Evolutionary conservation across 768 basidiomycete species (phyloP).

Genomic region (Leccinellum albellum): DNA sequence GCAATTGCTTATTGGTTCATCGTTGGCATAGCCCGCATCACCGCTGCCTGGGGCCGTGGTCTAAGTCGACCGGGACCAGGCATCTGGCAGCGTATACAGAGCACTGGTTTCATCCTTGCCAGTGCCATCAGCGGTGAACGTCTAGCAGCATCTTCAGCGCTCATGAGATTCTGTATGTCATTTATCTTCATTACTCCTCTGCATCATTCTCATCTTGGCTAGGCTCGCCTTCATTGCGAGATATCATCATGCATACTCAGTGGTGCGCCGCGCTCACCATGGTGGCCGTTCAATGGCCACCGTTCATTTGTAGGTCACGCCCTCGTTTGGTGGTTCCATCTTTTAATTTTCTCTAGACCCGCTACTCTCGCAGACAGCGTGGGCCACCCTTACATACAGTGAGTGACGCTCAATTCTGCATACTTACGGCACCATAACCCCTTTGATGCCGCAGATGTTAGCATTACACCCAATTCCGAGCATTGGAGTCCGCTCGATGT

Average conservation of each 20-base stretch:
- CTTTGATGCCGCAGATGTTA: conserved; percentile 55
- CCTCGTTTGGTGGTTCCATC: conserved; percentile 8
- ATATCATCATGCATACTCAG: conserved; percentile 90
- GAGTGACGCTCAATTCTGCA: conserved; percentile 22
- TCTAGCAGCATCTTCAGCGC: conserved; percentile 76
- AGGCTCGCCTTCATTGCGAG: conserved; percentile 91
- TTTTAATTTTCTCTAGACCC: conserved; percentile 57
- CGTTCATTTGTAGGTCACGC: conserved; percentile 71
- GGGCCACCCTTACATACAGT: conserved; percentile 83
- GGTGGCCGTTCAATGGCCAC: conserved; percentile 95
- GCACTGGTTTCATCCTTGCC: conserved; percentile 83
- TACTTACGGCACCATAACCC: conserved; percentile 7
- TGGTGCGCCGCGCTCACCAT: conserved; percentile 87
- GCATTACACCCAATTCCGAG: conserved; percentile 49
- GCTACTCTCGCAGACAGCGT: conserved; percentile 81
- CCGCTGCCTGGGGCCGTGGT: conserved; percentile 82
- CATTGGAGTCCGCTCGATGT: conserved; percentile 70
- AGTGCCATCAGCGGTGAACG: conserved; percentile 93
- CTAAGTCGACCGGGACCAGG: conserved; percentile 52
- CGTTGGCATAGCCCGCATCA: conserved; percentile 75
- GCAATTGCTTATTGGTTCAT: conserved; percentile 78
- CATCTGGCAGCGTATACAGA: conserved; percentile 70
- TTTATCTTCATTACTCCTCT: conserved; percentile 7
- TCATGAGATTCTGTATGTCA: conserved; percentile 82
- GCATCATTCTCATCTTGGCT: conserved; percentile 10